phyloP scores from a whole-genome alignment of 2,329 filamentous ascomycete genomes.

The Stagonosporopsis cucurbitacearum region DNA sequence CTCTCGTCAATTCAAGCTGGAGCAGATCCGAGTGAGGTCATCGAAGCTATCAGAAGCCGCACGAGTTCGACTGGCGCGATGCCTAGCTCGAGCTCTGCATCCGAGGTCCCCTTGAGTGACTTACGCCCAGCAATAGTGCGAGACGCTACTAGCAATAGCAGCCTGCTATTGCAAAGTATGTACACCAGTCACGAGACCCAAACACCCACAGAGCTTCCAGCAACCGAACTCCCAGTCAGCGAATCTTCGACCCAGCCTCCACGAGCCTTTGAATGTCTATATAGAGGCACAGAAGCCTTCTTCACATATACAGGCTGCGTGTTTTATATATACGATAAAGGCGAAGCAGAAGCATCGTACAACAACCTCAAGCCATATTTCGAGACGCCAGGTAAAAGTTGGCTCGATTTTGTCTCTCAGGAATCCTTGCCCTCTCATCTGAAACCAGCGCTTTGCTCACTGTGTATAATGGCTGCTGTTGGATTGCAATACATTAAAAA shows the following conservation, averaged over 20 bases:
- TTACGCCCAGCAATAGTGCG: neutral
- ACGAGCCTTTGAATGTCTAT: neutral
- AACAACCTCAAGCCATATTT: neutral
- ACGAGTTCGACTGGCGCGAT: neutral
- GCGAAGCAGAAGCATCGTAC: neutral
- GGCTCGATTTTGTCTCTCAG: neutral
- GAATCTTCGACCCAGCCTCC: neutral
- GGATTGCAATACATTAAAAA: neutral
- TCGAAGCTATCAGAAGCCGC: neutral
- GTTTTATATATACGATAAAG: neutral
- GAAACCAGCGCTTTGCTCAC: neutral
- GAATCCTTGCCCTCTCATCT: neutral
- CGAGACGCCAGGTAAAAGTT: neutral
- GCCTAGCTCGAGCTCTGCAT: neutral
- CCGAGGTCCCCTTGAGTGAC: neutral
- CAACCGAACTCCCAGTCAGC: neutral
- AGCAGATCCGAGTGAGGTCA: neutral
- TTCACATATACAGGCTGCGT: neutral
- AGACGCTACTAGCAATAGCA: neutral
- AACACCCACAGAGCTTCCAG: neutral
- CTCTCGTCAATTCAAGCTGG: neutral
- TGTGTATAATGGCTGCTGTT: conserved; percentile 1
- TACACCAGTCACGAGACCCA: neutral
- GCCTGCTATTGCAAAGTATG: neutral
- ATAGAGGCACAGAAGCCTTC: neutral